Evolutionary conservation across 345 rosid genomes (phyloP), one percentile per base, ranked within the genome.

Genomic region (Boechera divaricarpa): DNA sequence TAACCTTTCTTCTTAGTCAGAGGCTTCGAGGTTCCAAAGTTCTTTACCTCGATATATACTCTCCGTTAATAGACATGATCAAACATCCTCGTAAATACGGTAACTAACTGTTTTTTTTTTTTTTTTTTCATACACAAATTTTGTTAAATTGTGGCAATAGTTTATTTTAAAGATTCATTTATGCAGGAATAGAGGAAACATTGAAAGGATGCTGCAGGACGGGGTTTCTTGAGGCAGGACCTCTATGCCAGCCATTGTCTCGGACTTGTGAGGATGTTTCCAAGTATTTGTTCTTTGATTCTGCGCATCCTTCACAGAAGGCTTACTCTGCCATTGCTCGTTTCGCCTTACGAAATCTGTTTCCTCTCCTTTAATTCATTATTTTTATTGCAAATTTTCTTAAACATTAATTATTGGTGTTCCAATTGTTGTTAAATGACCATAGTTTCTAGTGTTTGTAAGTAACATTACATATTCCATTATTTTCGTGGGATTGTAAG

Each of bases 161-260:
- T 32, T 57, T 24, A 0, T 47, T 24, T 28, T 21, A 28, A 35
- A n/a, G 49, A 38, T 16, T 38, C 0, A 38, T 66, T 16, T 33
- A 48, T 74, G 31, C 54, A 82, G 85, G 85, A 13, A 59, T 79
- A 6, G 51, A 41, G 4, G 63, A 69, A 53, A 80, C 82, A 18
- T 42, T 59, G 29, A 60, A 35, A 69, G 84, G 86, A 54, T 80
- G 86, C 62, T 80, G 86, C 10, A 84, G 83, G 53, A 53, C 74
- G 11, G 86, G 84, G 31, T 12, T 66, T 15, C 29, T 77, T 32
- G 84, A 83, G 48, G 75, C 70, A 12, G 80, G 78, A 61, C 72
- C 77, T 36, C 10, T 78, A 10, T 83, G 85, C 55, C 29, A 66
- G 36, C 41, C 49, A 15, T 18, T 41, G 38, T 66, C 70, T 49